Evolutionary conservation across 208 protist genomes (phyloP).

Genomic region (Novymonas esmeraldas): DNA sequence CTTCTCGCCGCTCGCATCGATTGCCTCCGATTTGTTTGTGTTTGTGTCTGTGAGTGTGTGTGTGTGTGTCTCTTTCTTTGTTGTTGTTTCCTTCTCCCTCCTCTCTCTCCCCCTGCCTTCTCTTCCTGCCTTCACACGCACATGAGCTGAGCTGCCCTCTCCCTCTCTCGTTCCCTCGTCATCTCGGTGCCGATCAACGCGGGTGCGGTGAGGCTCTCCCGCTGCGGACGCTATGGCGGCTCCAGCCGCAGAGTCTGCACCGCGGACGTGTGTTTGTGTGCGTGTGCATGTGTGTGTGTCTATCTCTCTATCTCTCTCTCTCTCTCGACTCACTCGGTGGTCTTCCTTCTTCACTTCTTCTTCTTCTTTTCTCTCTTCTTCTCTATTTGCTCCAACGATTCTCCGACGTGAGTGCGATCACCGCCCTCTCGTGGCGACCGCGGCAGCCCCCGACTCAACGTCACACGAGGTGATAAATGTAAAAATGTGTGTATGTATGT

Average conservation of each 20-base stretch:
- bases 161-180: no score
- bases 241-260: no score
- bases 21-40: no score
- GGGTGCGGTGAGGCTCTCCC: no score
- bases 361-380: not conserved
- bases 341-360: not conserved
- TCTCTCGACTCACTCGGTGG: not conserved
- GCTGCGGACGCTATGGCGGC: no score
- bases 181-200: no score
- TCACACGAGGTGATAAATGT: no score
- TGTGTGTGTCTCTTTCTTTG: not conserved
- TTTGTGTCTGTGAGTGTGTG: no score
- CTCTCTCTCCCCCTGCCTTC: not conserved
- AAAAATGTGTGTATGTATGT: no score
- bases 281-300: slow-evolving; percentile 3
- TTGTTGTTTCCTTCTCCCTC: not conserved
- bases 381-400: not conserved
- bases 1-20: no score
- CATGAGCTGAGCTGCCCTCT: no score
- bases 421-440: not conserved
- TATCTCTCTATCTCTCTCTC: not conserved
- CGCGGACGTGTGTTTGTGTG: not conserved
- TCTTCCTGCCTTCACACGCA: not conserved
- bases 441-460: no score
- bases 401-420: not conserved